Evolutionary conservation across 176 grass and related monocot species (phyloP).

Genomic region (Carex kokanica): DNA sequence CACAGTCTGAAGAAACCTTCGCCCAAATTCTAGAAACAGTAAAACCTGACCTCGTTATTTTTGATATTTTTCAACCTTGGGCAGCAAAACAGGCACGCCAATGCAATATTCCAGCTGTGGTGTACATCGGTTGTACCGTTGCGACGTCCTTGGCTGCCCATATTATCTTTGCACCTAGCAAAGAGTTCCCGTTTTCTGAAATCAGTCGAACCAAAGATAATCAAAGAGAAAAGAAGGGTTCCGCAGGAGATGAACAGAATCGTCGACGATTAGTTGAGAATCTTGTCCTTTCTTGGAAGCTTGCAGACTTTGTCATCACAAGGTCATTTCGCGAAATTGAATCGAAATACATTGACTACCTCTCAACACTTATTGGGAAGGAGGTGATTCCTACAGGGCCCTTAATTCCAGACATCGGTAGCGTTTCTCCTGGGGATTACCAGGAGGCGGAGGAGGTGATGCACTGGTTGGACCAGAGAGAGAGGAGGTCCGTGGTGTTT

Average conservation of each 20-base stretch:
- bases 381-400: constrained; percentile 53
- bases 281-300: constrained; percentile 28
- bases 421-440: background rate
- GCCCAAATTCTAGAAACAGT: constrained; percentile 40
- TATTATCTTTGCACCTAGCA: background rate
- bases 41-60: constrained; percentile 46
- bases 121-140: constrained; percentile 41
- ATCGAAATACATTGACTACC: constrained; percentile 46
- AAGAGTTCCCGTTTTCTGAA: constrained; percentile 39
- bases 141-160: constrained; percentile 29
- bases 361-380: constrained; percentile 42
- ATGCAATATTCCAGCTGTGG: constrained; percentile 29
- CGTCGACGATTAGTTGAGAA: constrained; percentile 16
- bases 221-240: constrained; percentile 12
- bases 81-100: constrained; percentile 34
- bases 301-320: constrained; percentile 47
- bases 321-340: constrained; percentile 58
- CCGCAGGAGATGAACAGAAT: background rate
- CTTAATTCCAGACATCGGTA: constrained; percentile 30
- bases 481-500: constrained; percentile 44
- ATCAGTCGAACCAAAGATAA: constrained; percentile 37
- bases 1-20: constrained; percentile 54
- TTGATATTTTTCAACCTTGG: constrained; percentile 68
- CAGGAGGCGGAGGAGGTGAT: background rate
- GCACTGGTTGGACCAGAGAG: constrained; percentile 46